Evolutionary conservation across 1,139 yeast species (phyloP), one percentile per base, ranked within the genome.

Genomic region (Protomyces lactucae-debilis): DNA sequence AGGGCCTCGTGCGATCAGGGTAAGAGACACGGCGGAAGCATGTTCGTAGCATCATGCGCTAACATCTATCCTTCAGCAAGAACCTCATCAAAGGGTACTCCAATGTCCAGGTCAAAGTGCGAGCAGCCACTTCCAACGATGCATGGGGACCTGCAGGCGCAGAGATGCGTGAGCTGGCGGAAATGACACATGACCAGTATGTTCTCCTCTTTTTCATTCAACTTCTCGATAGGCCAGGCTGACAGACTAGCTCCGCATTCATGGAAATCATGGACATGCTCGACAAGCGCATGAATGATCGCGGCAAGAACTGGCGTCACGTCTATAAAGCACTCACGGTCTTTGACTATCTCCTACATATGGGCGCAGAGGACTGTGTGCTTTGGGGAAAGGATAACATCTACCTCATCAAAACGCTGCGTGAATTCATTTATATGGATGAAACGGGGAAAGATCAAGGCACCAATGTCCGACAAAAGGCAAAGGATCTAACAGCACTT

Each of bases 241-340:
- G 14, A 56, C 54, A 28, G 28, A 52, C 18, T 18, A 59, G 63
- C 69, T 85, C 88, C 6, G 96, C 90, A 70, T 85, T 92, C 70
- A 82, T 90, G 72, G 97, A 92, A 72, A 85, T 93, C 57, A 88
- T 93, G 96, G 98, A 93, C 73, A 91, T 95, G 90, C 77, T 93
- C 64, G 99, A 92, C 76, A 85, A 92, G 71, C 83, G 99, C 69
- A 80, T 95, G 71, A 93, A 93, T 73, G 99, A 93, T 73, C 92
- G 92, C 79, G 99, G 99, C 67, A 93, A 92, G 75, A 89, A 93
- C 77, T 93, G 99, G 99, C 84, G 97, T 70, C 99, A 93, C 76
- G 93, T 93, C 55, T 93, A 95, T 69, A 95, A 93, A 70, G 85
- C 95, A 1, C 80, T 93, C 70, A 88, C 96, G 0, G 87, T 93